Base-by-base conservation (phyloP, 2,329 filamentous ascomycete species). In the Apiospora arundinis region DNA sequence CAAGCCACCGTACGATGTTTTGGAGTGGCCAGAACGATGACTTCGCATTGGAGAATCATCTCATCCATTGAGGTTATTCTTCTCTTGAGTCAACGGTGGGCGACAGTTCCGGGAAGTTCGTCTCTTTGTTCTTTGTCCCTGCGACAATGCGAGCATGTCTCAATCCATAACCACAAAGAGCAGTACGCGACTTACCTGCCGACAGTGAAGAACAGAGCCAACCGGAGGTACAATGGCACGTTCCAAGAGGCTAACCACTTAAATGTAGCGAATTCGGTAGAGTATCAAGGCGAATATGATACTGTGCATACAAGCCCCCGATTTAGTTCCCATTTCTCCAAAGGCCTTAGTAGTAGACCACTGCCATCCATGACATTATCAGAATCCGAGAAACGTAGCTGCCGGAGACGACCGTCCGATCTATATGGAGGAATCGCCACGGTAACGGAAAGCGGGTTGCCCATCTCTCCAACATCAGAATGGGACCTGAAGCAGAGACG, bases 331-430 rank as follows among this genome's bases (percentile, higher is more conserved):
- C 18, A n/a, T 14, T 23, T 21, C 28, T 5, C 9, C 16, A 6
- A 21, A 63, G 21, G 3, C 32, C 32, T 12, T 4, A 12, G 56
- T 40, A n/a, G 32, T 14, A 40, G 28, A n/a, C 6, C 18, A 12
- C 14, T 40, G 3, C 32, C 32, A 63, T n/a, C 21, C 32, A 63
- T 63, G 56, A 18, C 5, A n/a, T 63, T 5, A n/a, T 32, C 28
- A 40, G 56, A 63, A 40, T 11, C 21, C 8, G 21, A 40, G 0
- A 40, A 40, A 14, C 18, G 8, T 23, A 63, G 28, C 9, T 9
- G 32, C 0, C 32, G 56, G 18, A 37, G 52, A 18, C 37, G 66
- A 8, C 66, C 25, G 1, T 68, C 66, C 90, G 75, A 71, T 18
- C 12, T 45, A 9, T 71, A 71, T 16, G 70, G 70, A 45, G 42